A percentile compares a stretch with the other conserved stretches of the same genome.
Conservation (phyloP, 441 rosid genomes). For the Monsonia emarginata region DNA sequence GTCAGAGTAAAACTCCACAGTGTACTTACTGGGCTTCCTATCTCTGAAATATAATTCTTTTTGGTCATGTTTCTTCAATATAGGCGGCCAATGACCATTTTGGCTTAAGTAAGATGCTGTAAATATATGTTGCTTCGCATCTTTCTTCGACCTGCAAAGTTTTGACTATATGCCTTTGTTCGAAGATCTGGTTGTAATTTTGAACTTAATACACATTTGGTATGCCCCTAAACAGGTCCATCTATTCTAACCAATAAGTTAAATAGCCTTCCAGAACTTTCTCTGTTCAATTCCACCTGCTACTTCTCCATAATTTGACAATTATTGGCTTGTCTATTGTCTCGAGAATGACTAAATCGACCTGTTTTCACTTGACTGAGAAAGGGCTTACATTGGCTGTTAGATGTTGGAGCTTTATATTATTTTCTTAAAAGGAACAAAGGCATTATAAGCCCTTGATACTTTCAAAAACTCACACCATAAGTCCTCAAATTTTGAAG, state of each 20-base stretch:
- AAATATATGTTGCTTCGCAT: not conserved
- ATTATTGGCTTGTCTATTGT: not conserved
- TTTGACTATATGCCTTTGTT: not conserved
- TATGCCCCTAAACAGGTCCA: not conserved
- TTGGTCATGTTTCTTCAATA: not conserved
- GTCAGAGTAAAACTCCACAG: constrained; percentile 59
- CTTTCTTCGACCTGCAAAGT: not conserved
- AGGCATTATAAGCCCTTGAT: too few relatives aligned
- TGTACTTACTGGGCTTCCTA: constrained; percentile 29
- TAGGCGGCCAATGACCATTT: not conserved
- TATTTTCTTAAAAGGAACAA: too few relatives aligned
- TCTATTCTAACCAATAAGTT: not conserved
- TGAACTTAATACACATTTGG: not conserved
- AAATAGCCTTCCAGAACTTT: not conserved
- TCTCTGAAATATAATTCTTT: not conserved
- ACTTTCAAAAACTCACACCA: too few relatives aligned
- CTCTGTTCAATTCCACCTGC: not conserved
- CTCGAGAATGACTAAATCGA: not conserved
- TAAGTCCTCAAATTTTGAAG: too few relatives aligned
- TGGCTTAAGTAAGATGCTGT: not conserved
- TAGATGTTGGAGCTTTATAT: not conserved
- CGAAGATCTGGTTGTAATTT: not conserved
- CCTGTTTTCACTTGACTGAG: not conserved
- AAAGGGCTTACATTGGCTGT: not conserved
- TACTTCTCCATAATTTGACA: not conserved